These are phyloP conservation scores for Huntiella decipiens DNA, from an alignment of 2,329 filamentous ascomycete species.

Conservation along the genomic window DNA sequence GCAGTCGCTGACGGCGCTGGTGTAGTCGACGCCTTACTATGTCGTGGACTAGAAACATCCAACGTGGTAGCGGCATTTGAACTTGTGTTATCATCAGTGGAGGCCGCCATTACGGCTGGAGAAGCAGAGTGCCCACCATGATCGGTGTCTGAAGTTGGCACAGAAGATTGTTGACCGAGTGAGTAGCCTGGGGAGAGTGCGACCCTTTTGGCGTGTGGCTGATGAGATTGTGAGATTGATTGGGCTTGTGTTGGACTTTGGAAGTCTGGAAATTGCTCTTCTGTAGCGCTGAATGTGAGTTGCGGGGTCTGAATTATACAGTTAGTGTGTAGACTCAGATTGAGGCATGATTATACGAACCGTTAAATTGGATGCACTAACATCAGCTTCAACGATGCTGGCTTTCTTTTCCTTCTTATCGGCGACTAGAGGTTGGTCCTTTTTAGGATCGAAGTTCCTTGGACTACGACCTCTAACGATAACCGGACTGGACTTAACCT, in stretches of 20 bases:
- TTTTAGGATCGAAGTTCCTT: constrained; percentile 80
- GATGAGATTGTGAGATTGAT: neutral
- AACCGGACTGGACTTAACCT: constrained; percentile 79
- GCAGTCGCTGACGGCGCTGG: constrained; percentile 12
- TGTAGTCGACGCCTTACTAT: constrained; percentile 21
- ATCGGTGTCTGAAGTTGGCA: neutral
- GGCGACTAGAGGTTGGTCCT: constrained; percentile 57
- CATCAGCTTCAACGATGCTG: neutral
- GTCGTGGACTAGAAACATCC: constrained; percentile 32
- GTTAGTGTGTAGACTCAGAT: too few species aligned
- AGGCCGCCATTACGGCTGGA: constrained; percentile 20
- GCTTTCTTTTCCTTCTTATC: constrained; percentile 29
- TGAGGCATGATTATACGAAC: too few species aligned
- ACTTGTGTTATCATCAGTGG: constrained; percentile 35
- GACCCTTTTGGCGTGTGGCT: constrained; percentile 5
- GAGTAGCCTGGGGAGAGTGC: constrained; percentile 28
- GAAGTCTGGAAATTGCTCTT: too few species aligned
- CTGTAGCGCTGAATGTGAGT: too few species aligned
- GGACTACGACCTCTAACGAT: constrained; percentile 87
- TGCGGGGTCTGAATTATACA: too few species aligned
- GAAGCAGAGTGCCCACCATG: neutral
- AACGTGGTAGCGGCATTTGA: constrained; percentile 28
- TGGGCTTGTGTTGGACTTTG: too few species aligned
- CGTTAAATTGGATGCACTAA: too few species aligned
- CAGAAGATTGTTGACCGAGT: constrained; percentile 22